Percentiles rank a stretch among this genome's conserved stretches.
Conservation (phyloP, 225 moss, liverwort and hornwort species). For the Anthoceros angustus region DNA sequence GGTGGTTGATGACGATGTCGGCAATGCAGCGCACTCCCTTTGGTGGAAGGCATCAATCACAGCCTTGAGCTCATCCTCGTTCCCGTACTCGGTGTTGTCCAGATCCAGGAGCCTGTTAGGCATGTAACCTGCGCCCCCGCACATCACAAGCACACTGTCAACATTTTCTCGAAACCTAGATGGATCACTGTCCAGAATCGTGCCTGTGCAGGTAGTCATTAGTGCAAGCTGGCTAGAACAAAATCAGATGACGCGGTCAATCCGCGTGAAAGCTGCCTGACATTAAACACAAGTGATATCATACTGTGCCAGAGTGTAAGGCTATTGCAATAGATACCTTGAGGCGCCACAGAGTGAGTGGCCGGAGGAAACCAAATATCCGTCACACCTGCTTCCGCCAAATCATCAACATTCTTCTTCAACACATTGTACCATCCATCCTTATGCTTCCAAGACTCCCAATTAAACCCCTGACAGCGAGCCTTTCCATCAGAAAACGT, state of each 20-base stretch:
- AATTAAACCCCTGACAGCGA: neutral
- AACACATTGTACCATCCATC: neutral
- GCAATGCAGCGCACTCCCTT: constrained; percentile 2
- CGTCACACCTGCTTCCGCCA: neutral
- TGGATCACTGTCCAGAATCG: neutral
- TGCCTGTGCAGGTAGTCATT: neutral
- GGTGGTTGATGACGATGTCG: neutral
- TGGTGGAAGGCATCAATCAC: neutral
- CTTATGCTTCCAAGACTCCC: neutral
- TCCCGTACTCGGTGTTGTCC: neutral
- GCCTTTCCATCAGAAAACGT: neutral
- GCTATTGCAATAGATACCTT: neutral
- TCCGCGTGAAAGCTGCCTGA: neutral
- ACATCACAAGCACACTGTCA: neutral
- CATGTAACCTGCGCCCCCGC: neutral
- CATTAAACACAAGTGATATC: neutral
- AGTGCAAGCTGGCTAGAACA: neutral
- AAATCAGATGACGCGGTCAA: neutral
- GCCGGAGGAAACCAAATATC: neutral
- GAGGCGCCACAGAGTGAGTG: neutral
- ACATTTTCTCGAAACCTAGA: neutral
- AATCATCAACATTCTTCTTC: neutral
- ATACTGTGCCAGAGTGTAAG: neutral
- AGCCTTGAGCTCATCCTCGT: neutral
- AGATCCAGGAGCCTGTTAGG: neutral